phyloP scores from a whole-genome alignment of 75 land plant species.

The Pinus tabuliformis region DNA sequence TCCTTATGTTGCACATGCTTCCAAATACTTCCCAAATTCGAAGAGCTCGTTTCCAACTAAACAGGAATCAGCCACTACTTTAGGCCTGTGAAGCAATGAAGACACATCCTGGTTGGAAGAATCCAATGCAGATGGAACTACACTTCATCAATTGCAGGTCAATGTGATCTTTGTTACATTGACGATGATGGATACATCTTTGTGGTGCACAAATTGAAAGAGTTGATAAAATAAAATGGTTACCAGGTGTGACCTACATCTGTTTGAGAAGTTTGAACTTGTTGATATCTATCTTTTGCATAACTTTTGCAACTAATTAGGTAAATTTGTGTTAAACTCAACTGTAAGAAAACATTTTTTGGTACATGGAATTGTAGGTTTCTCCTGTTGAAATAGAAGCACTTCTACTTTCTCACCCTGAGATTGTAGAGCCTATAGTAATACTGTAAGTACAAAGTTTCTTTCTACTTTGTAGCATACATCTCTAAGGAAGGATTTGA shows the following conservation, averaged over 20 bases:
- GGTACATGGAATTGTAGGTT: conserved; percentile 26
- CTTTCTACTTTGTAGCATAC: too few species aligned
- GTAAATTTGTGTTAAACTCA: too few species aligned
- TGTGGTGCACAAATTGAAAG: conserved; percentile 78
- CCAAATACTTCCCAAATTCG: too few species aligned
- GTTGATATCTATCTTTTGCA: background rate
- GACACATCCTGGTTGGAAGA: too few species aligned
- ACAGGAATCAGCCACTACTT: too few species aligned
- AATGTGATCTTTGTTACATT: conserved; percentile 71
- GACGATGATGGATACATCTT: conserved; percentile 75
- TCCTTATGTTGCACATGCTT: too few species aligned
- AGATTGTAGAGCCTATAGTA: conserved; percentile 60
- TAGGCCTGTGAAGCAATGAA: too few species aligned
- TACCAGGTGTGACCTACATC: conserved; percentile 49
- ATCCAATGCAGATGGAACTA: too few species aligned
- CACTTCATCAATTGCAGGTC: too few species aligned
- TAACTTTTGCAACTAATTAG: too few species aligned
- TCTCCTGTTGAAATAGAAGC: conserved; percentile 74
- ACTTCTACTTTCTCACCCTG: conserved; percentile 64
- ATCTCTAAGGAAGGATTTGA: too few species aligned
- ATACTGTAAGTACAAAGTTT: conserved; percentile 50
- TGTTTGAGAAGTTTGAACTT: background rate
- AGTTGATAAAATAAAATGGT: conserved; percentile 90
- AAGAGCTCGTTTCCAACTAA: too few species aligned
- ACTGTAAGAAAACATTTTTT: background rate